Conservation (phyloP, 208 protist genomes). For the Giardia duodenalis region DNA sequence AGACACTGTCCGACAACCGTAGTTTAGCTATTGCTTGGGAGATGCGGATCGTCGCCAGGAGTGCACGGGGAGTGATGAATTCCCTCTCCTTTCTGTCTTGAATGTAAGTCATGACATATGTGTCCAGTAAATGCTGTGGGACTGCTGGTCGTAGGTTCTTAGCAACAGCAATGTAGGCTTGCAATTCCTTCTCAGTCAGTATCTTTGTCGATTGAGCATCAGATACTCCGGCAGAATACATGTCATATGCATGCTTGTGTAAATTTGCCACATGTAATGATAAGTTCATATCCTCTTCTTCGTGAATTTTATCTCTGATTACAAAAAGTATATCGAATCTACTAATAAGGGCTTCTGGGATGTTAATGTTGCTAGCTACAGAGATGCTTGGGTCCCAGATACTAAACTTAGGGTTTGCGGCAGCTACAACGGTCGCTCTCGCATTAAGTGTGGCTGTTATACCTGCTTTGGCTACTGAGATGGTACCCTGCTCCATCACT, state of each 20-base stretch:
- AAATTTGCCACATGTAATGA: not conserved
- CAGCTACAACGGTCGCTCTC: constrained; percentile 88
- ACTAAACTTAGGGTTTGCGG: constrained; percentile 91
- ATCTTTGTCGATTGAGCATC: not conserved
- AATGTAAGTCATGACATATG: constrained; percentile 10
- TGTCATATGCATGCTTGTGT: not conserved
- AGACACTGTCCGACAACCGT: not conserved
- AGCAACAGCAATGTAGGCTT: not conserved
- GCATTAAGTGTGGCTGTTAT: constrained; percentile 72
- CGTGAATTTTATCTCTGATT: constrained; percentile 27
- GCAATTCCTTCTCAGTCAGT: not conserved
- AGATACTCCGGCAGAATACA: not conserved
- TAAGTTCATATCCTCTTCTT: constrained; percentile 31
- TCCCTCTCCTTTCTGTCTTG: constrained; percentile 13
- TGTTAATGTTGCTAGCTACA: constrained; percentile 60
- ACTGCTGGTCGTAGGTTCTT: not conserved
- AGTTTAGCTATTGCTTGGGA: constrained; percentile 25
- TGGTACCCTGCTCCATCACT: constrained; percentile 92
- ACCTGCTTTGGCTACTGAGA: constrained; percentile 98
- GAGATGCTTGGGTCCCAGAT: constrained; percentile 82
- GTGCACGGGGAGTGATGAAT: not conserved
- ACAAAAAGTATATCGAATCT: constrained; percentile 52
- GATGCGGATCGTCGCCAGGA: not conserved
- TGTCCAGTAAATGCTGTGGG: not conserved
- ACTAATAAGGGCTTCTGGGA: constrained; percentile 91